phyloP scores from a whole-genome alignment of 495 filamentous ascomycete species.

The Ramalina peruviana region DNA sequence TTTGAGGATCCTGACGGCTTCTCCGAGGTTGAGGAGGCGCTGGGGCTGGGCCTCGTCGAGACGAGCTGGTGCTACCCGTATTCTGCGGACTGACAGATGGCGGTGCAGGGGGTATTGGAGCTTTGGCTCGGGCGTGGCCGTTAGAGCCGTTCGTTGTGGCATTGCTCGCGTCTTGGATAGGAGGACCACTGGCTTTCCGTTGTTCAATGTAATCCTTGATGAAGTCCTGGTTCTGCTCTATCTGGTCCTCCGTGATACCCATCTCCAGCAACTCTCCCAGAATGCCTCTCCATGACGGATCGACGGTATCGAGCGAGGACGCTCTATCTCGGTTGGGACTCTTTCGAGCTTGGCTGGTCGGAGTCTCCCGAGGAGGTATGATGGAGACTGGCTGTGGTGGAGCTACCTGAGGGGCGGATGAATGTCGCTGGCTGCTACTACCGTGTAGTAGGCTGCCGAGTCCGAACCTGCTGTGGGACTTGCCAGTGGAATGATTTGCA shows the following conservation, averaged over 20 bases:
- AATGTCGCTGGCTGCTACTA: slow-evolving; percentile 52
- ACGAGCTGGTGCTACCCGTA: slow-evolving; percentile 46
- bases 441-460: slow-evolving; percentile 54
- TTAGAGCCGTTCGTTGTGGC: slow-evolving; percentile 10
- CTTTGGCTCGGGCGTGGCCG: slow-evolving; percentile 34
- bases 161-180: slow-evolving; percentile 13
- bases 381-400: slow-evolving; percentile 33
- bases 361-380: slow-evolving; percentile 14
- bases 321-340: slow-evolving; percentile 29
- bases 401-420: slow-evolving; percentile 37
- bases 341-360: slow-evolving; percentile 12
- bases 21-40: slow-evolving; percentile 75
- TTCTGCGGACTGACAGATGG: slow-evolving; percentile 53
- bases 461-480: slow-evolving; percentile 32
- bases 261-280: slow-evolving; percentile 69
- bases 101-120: slow-evolving; percentile 41
- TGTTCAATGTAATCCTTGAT: slow-evolving; percentile 84
- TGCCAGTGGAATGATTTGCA: slow-evolving; percentile 27
- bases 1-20: slow-evolving; percentile 31
- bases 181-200: slow-evolving; percentile 45
- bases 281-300: slow-evolving; percentile 73
- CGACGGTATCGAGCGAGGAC: slow-evolving; percentile 62
- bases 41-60: slow-evolving; percentile 59
- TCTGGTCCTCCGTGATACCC: slow-evolving; percentile 87
- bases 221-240: slow-evolving; percentile 84